Percentiles rank a stretch among this genome's conserved stretches.
These are phyloP conservation scores for Phytophthora hibernalis DNA, from an alignment of 352 stramenopile species.

Conservation along the genomic window DNA sequence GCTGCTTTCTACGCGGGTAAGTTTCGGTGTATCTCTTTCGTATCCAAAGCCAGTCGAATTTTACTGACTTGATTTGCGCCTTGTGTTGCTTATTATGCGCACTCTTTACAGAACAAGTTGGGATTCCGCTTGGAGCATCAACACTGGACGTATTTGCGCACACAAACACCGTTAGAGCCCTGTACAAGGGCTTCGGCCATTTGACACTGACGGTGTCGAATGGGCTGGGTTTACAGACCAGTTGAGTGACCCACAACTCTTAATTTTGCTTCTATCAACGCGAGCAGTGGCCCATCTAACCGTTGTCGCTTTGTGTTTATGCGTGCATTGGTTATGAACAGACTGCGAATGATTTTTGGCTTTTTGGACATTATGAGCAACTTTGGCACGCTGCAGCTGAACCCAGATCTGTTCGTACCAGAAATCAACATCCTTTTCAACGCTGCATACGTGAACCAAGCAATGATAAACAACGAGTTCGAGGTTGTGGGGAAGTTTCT, in stretches of 20 bases:
- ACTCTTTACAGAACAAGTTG: slow-evolving; percentile 63
- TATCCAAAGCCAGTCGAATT: neutral
- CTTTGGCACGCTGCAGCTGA: slow-evolving; percentile 79
- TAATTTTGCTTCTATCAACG: neutral
- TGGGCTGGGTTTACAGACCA: slow-evolving; percentile 79
- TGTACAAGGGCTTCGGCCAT: slow-evolving; percentile 78
- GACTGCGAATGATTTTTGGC: slow-evolving; percentile 82
- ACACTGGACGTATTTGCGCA: slow-evolving; percentile 81
- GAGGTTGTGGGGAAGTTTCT: slow-evolving; percentile 80
- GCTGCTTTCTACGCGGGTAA: slow-evolving; percentile 81
- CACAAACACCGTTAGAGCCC: slow-evolving; percentile 62
- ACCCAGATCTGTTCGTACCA: slow-evolving; percentile 67
- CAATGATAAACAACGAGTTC: slow-evolving; percentile 73
- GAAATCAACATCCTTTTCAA: slow-evolving; percentile 85
- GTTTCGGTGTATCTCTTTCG: slow-evolving; percentile 2
- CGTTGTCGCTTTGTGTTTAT: neutral
- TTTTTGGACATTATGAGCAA: slow-evolving; percentile 82
- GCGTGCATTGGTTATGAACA: slow-evolving; percentile 30
- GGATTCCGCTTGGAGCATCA: slow-evolving; percentile 70
- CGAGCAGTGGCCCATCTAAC: slow-evolving; percentile 8
- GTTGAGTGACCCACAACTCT: slow-evolving; percentile 43
- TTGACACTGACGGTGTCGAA: slow-evolving; percentile 64
- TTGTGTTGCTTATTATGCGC: neutral
- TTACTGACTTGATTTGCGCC: neutral
- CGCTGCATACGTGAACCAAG: slow-evolving; percentile 70